These are phyloP conservation scores for Torrubiellomyces zombiae DNA, from an alignment of 2,329 filamentous ascomycete genomes.

Conservation along the genomic window DNA sequence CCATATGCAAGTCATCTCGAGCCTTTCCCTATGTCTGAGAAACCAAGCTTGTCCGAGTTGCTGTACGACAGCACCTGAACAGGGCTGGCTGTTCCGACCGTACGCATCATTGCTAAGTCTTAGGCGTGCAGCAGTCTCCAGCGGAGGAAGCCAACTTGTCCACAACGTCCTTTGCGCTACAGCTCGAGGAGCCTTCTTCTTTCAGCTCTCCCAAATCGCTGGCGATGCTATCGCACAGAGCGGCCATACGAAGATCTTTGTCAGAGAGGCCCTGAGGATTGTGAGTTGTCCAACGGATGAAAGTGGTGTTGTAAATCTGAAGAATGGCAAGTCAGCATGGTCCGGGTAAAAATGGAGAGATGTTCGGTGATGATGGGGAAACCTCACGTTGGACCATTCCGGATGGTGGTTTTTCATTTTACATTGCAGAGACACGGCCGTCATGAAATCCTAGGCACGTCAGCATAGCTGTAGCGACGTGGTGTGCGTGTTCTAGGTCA, in stretches of 20 bases:
- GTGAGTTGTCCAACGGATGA: conserved; percentile 61
- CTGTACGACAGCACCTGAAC: too few relatives aligned
- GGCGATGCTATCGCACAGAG: conserved; percentile 43
- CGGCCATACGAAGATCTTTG: conserved; percentile 46
- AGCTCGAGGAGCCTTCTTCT: conserved; percentile 15
- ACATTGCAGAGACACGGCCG: conserved; percentile 50
- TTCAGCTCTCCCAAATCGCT: conserved; percentile 37
- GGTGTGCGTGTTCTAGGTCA: too few relatives aligned
- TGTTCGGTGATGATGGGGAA: background rate
- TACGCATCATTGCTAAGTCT: too few relatives aligned
- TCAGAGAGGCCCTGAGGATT: conserved; percentile 45
- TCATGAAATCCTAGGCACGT: conserved; percentile 52
- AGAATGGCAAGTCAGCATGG: background rate
- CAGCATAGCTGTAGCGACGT: background rate
- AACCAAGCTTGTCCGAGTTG: too few relatives aligned
- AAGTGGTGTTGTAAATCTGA: conserved; percentile 53
- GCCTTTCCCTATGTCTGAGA: too few relatives aligned
- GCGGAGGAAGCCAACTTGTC: conserved; percentile 27
- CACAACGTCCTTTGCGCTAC: conserved; percentile 25
- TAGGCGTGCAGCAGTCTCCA: conserved; percentile 38
- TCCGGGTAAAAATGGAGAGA: background rate
- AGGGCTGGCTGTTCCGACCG: too few relatives aligned
- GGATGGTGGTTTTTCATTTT: conserved; percentile 55
- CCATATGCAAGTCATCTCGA: too few relatives aligned
- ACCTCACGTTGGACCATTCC: conserved; percentile 55